phyloP scores from a whole-genome alignment of 1,284 basidiomycete genomes.

The Entoloma clypeatum region DNA sequence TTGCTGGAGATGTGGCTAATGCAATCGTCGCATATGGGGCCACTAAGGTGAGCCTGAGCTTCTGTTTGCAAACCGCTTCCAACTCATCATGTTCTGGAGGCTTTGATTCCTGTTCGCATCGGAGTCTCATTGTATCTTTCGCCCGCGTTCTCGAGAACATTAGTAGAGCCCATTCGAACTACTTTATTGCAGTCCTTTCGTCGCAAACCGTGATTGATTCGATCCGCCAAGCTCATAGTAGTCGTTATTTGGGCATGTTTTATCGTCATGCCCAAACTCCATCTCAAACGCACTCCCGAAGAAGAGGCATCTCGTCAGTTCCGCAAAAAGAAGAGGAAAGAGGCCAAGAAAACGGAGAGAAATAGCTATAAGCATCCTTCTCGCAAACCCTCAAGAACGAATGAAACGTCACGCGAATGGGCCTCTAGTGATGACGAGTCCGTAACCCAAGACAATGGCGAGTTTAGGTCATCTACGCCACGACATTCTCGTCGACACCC shows the following conservation, averaged over 20 bases:
- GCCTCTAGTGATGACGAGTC: slow-evolving; percentile 40
- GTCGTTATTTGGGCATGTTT: slow-evolving; percentile 15
- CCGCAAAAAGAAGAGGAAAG: slow-evolving; percentile 46
- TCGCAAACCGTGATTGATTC: slow-evolving; percentile 13
- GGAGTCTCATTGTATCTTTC: slow-evolving; percentile 72
- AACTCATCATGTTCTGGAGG: slow-evolving; percentile 42
- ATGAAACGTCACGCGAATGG: slow-evolving; percentile 29
- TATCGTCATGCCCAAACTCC: slow-evolving; percentile 53
- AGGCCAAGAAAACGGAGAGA: slow-evolving; percentile 28
- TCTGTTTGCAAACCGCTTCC: too few relatives aligned
- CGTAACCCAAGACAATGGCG: slow-evolving; percentile 23
- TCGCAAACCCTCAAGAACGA: slow-evolving; percentile 15
- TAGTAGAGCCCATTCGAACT: slow-evolving; percentile 54
- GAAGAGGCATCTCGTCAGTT: slow-evolving; percentile 56
- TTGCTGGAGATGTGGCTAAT: slow-evolving; percentile 72
- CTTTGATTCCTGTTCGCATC: slow-evolving; percentile 73
- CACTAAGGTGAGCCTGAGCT: slow-evolving; percentile 60
- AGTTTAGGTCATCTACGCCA: slow-evolving; percentile 19
- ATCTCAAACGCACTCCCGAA: slow-evolving; percentile 65
- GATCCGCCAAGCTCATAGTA: background rate
- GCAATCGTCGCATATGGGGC: slow-evolving; percentile 80
- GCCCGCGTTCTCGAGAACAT: slow-evolving; percentile 66
- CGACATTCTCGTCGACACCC: slow-evolving; percentile 7
- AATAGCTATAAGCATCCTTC: slow-evolving; percentile 15
- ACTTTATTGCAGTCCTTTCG: slow-evolving; percentile 28